Base-by-base conservation (phyloP, 768 basidiomycete genomes). In the Boletus sp. region DNA sequence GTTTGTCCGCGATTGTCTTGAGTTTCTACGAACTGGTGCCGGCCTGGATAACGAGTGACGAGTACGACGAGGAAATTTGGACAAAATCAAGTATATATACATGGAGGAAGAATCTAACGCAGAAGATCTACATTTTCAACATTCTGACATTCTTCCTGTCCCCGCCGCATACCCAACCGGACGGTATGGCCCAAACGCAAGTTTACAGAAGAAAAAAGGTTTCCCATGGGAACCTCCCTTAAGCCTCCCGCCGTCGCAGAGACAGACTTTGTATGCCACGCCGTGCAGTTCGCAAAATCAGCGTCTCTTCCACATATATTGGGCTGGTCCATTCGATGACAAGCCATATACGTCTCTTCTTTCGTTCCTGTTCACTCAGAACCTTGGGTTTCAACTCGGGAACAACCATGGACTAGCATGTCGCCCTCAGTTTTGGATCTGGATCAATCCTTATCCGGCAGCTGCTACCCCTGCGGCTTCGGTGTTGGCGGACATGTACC, bases 1-100 rank as follows among this genome's bases (percentile, higher is more conserved):
- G 88, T 93, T 92, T 70, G 95, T 97, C n/a, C 87, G 95, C 10
- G 94, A 97, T 65, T 98, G 95, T 63, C 73, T 97, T 34, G 93
- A 97, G 66, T 86, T 93, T 58, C 79, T 98, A 13, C 84, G 93
- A 6, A 73, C 92, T 33, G 93, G 93, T 17, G 91, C 83, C 7
- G 87, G 90, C 2, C 77, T 96, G 45, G 93, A 98, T 69, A 85
- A 87, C 56, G 85, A 83, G 39, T 79, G 82, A 23, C 78, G 90
- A 25, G 69, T 87, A 39, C 79, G 92, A 49, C 79, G 93, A 53
- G 88, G 87, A 10, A 80, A 83, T 58, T 75, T 87, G 62, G 80
- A 85, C 61, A 79, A 83, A 59, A 91, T 87, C 87, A 85, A 83
- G 60, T 91, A 94, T 66, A 86, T 93, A 57, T 96, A 83, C 72